phyloP scores from a whole-genome alignment of 148 eudicot species.

The Rhododendron molle region DNA sequence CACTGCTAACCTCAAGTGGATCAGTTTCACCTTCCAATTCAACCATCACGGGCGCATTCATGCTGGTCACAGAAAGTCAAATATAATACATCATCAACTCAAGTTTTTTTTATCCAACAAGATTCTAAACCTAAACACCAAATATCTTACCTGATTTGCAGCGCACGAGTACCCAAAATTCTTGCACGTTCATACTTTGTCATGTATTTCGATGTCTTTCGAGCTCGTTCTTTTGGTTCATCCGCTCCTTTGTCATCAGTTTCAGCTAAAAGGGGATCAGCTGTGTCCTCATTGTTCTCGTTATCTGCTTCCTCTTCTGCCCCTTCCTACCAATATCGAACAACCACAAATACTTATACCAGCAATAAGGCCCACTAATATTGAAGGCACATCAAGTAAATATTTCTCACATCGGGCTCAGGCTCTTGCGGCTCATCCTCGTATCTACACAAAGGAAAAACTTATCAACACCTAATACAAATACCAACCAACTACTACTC shows the following conservation, averaged over 20 bases:
- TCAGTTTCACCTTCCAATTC: constrained; percentile 71
- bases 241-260: constrained; percentile 62
- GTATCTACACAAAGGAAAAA: constrained; percentile 24
- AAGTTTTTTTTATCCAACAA: not conserved
- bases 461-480: not conserved
- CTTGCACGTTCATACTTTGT: constrained; percentile 70
- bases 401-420: constrained; percentile 35
- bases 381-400: not conserved
- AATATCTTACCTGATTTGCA: constrained; percentile 49
- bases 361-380: not conserved
- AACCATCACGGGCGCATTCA: constrained; percentile 79
- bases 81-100: not conserved
- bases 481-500: not conserved
- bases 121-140: not conserved
- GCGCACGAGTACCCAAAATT: constrained; percentile 60
- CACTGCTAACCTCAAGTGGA: constrained; percentile 64
- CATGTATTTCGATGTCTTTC: constrained; percentile 88
- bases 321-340: constrained; percentile 42
- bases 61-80: constrained; percentile 29
- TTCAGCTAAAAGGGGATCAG: constrained; percentile 58
- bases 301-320: constrained; percentile 50
- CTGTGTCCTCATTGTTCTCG: constrained; percentile 51
- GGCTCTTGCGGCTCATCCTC: constrained; percentile 49
- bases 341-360: not conserved
- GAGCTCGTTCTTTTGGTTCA: constrained; percentile 50